Conservation (phyloP, 306 rosid species). For the Prunus armeniaca region DNA sequence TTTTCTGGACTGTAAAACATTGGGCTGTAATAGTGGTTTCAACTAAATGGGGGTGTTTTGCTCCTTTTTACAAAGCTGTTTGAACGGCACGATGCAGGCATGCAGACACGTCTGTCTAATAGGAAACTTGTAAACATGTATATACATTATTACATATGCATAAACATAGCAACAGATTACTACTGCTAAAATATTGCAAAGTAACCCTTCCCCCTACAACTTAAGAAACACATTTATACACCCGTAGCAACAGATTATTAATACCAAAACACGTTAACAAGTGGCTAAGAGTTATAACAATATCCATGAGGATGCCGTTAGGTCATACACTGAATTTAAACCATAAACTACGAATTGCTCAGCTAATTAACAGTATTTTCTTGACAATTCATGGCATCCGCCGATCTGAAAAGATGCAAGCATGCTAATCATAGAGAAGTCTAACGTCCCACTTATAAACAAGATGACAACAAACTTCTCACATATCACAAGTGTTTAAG, state of each 20-base stretch:
- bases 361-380: neutral
- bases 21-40: neutral
- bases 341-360: neutral
- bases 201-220: neutral
- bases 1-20: neutral
- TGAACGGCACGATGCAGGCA: neutral
- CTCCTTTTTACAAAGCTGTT: neutral
- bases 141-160: neutral
- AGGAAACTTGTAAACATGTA: neutral
- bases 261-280: neutral
- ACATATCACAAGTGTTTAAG: neutral
- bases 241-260: neutral
- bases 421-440: neutral
- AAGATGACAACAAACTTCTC: neutral
- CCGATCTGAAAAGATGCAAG: neutral
- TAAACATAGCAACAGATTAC: neutral
- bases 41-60: neutral
- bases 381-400: neutral
- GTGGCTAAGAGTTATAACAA: neutral
- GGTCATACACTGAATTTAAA: neutral
- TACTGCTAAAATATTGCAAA: neutral
- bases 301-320: neutral
- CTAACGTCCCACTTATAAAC: neutral
- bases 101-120: neutral
- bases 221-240: neutral